Evolutionary conservation across 1,284 basidiomycete genomes (phyloP), one percentile per base, ranked within the genome.

Genomic region (Porodaedalea pini): DNA sequence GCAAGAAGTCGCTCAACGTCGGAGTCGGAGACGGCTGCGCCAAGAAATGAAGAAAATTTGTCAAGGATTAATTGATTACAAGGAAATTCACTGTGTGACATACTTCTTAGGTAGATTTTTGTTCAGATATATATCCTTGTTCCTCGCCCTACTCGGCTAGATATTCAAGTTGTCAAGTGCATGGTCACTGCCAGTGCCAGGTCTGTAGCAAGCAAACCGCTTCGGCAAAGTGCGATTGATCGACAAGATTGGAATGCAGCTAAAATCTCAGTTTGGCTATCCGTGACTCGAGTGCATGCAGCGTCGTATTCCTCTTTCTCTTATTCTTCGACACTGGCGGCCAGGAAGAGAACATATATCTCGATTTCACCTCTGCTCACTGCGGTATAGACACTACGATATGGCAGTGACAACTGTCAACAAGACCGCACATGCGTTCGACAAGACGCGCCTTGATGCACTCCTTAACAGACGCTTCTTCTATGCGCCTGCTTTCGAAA

Each of bases 401-500:
- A 67, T 67, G 67, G 60, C 63, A 48, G 40, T 69, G 58, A 48
- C 63, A 13, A 60, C 69, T 11, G 80, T 94, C 65, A 90, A 94
- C 80, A 95, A 91, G 77, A 83, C 81, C 10, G 88, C 86, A 0
- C 94, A 98, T 71, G 72, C 87, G 13, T 99, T 99, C 69, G 92
- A 95, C 74, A 96, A 97, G 73, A 66, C 77, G 31, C 83, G 88
- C 54, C 81, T 99, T 50, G 96, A 99, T 68, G 88, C 87, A 29
- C 75, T 97, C 57, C 83, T 98, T 62, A 91, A 90, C 66, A 86
- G 92, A 62, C 80, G 97, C 49, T 99, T 99, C 80, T 99, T 99
- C 79, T 98, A 92, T 72, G 94, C 94, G 8, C 96, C 95, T 54
- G 92, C 97, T 1, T 99, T 99, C 67, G 96, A 99, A 73, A 97